These are phyloP conservation scores for Lactarius quietus DNA, from an alignment of 768 basidiomycete genomes.

Conservation along the genomic window DNA sequence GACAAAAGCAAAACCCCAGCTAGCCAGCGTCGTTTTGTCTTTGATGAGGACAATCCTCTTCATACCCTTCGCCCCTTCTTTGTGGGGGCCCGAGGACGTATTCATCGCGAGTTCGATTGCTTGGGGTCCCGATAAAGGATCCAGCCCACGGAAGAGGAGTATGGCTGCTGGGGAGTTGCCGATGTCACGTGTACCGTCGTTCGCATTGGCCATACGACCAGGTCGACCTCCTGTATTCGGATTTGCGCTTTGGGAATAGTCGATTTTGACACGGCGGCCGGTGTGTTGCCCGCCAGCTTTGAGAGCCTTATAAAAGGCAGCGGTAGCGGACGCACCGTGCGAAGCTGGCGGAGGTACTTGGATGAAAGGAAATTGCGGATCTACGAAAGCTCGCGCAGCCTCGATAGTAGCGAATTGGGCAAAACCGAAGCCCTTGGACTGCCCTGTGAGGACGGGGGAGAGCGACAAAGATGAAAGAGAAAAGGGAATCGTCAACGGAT, in stretches of 20 bases:
- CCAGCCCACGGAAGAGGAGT: slow-evolving; percentile 86
- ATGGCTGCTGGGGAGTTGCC: slow-evolving; percentile 81
- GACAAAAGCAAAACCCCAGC: slow-evolving; percentile 93
- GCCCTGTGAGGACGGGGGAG: slow-evolving; percentile 46
- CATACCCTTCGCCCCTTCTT: slow-evolving; percentile 83
- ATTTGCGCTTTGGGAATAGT: slow-evolving; percentile 85
- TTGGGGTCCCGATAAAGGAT: slow-evolving; percentile 81
- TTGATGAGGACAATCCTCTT: slow-evolving; percentile 84
- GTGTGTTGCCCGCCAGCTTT: slow-evolving; percentile 68
- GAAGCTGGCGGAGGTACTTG: slow-evolving; percentile 90
- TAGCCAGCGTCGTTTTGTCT: slow-evolving; percentile 81
- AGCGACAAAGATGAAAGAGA: slow-evolving; percentile 30
- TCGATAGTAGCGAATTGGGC: slow-evolving; percentile 86
- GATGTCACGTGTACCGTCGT: slow-evolving; percentile 96
- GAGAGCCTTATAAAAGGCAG: slow-evolving; percentile 69
- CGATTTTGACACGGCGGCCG: slow-evolving; percentile 89
- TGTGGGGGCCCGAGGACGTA: slow-evolving; percentile 70
- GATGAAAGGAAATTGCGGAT: slow-evolving; percentile 86
- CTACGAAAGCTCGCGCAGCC: slow-evolving; percentile 88
- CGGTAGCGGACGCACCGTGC: slow-evolving; percentile 73
- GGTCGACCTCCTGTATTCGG: slow-evolving; percentile 62
- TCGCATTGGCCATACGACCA: slow-evolving; percentile 58
- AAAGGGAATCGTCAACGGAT: slow-evolving; percentile 67
- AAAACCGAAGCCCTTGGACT: slow-evolving; percentile 95
- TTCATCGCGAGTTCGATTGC: slow-evolving; percentile 84